A percentile compares a stretch with the other conserved stretches of the same genome.
Conservation (phyloP, 2,329 filamentous ascomycete species). For the Alternaria triticimaculans region DNA sequence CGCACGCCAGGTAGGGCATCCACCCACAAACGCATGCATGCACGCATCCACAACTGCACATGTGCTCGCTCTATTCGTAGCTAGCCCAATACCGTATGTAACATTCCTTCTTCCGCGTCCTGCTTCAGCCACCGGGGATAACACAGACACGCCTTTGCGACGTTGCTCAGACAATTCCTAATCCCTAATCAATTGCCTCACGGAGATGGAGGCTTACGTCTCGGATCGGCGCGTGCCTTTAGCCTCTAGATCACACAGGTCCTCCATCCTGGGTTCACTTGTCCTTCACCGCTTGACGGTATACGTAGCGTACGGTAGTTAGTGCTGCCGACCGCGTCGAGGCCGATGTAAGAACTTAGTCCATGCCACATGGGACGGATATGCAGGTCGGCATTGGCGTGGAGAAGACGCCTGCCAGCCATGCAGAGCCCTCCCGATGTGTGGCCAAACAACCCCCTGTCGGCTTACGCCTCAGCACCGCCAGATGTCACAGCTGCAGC, state of each 20-base stretch:
- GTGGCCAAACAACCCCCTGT: conserved; percentile 4
- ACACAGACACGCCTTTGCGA: neutral
- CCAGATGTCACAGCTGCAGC: conserved; percentile 1
- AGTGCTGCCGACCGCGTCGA: neutral
- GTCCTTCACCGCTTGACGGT: neutral
- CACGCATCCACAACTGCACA: neutral
- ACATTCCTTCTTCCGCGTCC: neutral
- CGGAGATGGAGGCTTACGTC: neutral
- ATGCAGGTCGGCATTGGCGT: neutral
- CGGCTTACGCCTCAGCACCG: conserved; percentile 13
- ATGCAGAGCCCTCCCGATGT: neutral
- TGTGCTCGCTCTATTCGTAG: neutral
- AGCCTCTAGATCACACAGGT: neutral
- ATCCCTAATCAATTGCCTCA: neutral
- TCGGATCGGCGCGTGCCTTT: neutral
- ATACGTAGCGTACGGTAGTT: neutral
- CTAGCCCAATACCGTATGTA: neutral
- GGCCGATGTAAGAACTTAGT: neutral
- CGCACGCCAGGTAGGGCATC: neutral
- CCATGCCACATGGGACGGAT: neutral
- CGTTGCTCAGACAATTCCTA: neutral
- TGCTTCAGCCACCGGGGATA: neutral
- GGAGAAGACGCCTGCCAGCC: neutral
- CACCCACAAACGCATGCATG: conserved; percentile 1
- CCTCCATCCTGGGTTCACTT: neutral